Percentiles rank a stretch among this genome's conserved stretches.
Evolutionary conservation across 2,329 filamentous ascomycete species (phyloP).

Genomic region (Zymoseptoria pseudotritici): DNA sequence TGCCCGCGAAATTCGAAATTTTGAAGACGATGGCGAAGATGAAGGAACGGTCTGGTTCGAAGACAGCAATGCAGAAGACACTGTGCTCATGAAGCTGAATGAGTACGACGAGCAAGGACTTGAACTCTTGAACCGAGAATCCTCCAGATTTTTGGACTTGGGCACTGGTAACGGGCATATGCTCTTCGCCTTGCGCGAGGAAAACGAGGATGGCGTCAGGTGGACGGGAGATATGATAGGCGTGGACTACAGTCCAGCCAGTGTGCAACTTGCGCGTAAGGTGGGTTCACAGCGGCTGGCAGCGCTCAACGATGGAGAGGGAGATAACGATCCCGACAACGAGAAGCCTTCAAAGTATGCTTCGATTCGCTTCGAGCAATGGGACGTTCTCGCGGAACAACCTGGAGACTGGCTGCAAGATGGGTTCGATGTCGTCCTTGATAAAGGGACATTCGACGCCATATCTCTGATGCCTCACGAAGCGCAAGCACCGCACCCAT

Average conservation of each 20-base stretch:
- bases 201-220: constrained; percentile 30
- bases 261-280: constrained; percentile 63
- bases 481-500: constrained; percentile 30
- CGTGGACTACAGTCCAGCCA: constrained; percentile 76
- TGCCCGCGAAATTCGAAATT: constrained; percentile 61
- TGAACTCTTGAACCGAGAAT: constrained; percentile 37
- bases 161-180: constrained; percentile 92
- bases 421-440: constrained; percentile 86
- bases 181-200: constrained; percentile 69
- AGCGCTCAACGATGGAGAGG: constrained; percentile 13
- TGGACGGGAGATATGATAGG: constrained; percentile 70
- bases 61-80: constrained; percentile 79
- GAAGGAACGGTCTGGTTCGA: constrained; percentile 94
- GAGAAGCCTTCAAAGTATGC: constrained; percentile 9
- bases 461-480: constrained; percentile 55
- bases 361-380: constrained; percentile 44
- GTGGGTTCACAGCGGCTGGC: constrained; percentile 38
- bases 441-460: constrained; percentile 97
- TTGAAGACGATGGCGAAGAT: constrained; percentile 64
- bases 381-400: constrained; percentile 43
- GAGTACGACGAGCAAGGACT: constrained; percentile 42
- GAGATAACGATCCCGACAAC: constrained; percentile 11
- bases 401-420: constrained; percentile 49
- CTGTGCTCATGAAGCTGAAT: constrained; percentile 59
- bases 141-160: constrained; percentile 68